Evolutionary conservation across 2,329 filamentous ascomycete genomes (phyloP), one percentile per base, ranked within the genome.

Genomic region (Dothidotthia symphoricarpi): DNA sequence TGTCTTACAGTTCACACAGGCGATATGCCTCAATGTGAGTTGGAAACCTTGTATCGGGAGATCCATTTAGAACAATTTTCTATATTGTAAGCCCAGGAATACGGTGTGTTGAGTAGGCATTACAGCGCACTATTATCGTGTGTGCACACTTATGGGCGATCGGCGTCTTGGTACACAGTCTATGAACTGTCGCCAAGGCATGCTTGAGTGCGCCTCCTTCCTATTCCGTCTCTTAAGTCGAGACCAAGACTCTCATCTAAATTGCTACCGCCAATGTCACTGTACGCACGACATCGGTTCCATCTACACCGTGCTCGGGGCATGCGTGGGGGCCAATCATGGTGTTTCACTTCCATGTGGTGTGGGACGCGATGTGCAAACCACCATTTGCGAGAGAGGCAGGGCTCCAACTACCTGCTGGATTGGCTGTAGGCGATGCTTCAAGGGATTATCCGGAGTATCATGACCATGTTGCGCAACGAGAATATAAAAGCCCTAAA

Each of bases 141-240:
- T n/a, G n/a, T n/a, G n/a, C n/a, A n/a, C n/a, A n/a, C n/a, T n/a
- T n/a, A n/a, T n/a, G n/a, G n/a, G n/a, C n/a, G n/a, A n/a, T n/a
- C n/a, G n/a, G n/a, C n/a, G n/a, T n/a, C n/a, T n/a, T n/a, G n/a
- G n/a, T n/a, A n/a, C n/a, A n/a, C n/a, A n/a, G n/a, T n/a, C n/a
- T n/a, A n/a, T n/a, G n/a, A n/a, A n/a, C n/a, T n/a, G n/a, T n/a
- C 34, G 49, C 58, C 60, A 61, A 65, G 59, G 42, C 41, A 31
- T 37, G 46, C 41, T 49, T 51, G 36, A 47, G 50, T 58, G 43
- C 45, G 47, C 55, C 60, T 58, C 61, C 62, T 64, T 57, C 62
- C 62, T 51, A 45, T 53, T 58, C 34, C 28, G 58, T 51, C 40
- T 14, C 34, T 34, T 36, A 39, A 38, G 45, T 43, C 47, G 53